Percentiles rank a stretch among this genome's conserved stretches.
These are phyloP conservation scores for Dryadomyces quercivorus DNA, from an alignment of 2,329 filamentous ascomycete species.

Conservation along the genomic window DNA sequence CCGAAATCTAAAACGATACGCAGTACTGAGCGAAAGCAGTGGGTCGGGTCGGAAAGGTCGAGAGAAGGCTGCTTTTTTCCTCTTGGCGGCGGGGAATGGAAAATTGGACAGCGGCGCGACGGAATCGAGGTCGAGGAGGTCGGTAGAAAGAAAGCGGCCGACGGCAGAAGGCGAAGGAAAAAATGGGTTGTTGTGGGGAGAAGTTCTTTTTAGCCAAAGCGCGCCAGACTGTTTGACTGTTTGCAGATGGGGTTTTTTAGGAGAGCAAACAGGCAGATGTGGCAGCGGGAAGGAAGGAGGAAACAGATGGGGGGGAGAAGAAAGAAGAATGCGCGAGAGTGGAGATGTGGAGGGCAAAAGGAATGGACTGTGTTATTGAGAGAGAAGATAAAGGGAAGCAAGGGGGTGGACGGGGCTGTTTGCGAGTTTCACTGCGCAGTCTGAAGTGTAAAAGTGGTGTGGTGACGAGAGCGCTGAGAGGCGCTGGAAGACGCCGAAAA, in stretches of 20 bases:
- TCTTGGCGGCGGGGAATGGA: background rate
- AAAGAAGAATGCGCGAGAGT: background rate
- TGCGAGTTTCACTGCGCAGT: background rate
- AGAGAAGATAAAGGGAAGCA: constrained; percentile 1
- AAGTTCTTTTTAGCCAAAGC: background rate
- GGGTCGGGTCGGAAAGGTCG: background rate
- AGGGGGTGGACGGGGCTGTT: background rate
- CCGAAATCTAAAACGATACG: too few relatives aligned
- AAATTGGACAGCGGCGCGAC: background rate
- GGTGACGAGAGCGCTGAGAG: background rate
- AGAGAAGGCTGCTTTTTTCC: background rate
- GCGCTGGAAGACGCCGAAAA: too few relatives aligned
- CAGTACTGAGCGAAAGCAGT: background rate
- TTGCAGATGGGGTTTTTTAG: background rate
- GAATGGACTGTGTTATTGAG: background rate
- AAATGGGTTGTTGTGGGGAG: background rate
- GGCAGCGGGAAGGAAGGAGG: background rate
- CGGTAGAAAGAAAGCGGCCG: background rate
- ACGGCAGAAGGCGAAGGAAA: background rate
- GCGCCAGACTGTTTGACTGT: background rate
- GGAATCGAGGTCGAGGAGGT: background rate
- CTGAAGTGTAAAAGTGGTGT: background rate
- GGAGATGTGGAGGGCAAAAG: background rate
- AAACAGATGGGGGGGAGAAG: background rate
- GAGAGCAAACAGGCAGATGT: background rate